Percentiles rank a stretch among this genome's conserved stretches.
These are phyloP conservation scores for Danielia reshetovae DNA, from an alignment of 805 yeast genomes.

Conservation along the genomic window DNA sequence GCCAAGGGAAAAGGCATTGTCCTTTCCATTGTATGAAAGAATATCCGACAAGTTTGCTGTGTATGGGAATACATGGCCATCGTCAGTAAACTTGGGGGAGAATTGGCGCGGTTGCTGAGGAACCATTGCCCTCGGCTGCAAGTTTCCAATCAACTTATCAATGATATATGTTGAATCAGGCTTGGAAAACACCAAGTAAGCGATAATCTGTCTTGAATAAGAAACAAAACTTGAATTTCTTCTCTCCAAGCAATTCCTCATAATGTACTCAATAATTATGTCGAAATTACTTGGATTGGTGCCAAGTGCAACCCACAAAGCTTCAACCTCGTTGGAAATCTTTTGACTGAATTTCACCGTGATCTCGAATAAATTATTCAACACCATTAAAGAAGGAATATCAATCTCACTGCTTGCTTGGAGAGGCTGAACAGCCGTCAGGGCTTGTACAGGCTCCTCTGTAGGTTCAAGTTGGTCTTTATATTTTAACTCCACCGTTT, in stretches of 20 bases:
- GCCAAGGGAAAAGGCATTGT: slow-evolving; percentile 78
- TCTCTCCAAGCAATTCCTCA: slow-evolving; percentile 62
- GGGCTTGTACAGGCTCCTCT: not conserved
- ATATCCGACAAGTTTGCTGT: slow-evolving; percentile 67
- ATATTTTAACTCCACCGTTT: slow-evolving; percentile 60
- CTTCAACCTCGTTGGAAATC: slow-evolving; percentile 85
- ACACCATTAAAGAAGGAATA: slow-evolving; percentile 54
- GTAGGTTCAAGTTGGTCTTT: slow-evolving; percentile 3
- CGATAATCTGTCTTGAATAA: slow-evolving; percentile 74
- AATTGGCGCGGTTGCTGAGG: slow-evolving; percentile 59
- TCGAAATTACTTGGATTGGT: slow-evolving; percentile 65
- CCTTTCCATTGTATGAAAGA: slow-evolving; percentile 52
- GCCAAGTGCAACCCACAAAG: slow-evolving; percentile 93
- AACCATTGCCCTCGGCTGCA: slow-evolving; percentile 87
- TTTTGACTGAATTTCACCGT: slow-evolving; percentile 72
- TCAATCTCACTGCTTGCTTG: slow-evolving; percentile 16
- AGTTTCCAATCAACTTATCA: slow-evolving; percentile 61
- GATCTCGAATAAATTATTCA: slow-evolving; percentile 78
- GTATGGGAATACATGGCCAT: slow-evolving; percentile 49
- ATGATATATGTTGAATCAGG: slow-evolving; percentile 45
- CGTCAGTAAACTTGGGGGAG: slow-evolving; percentile 22
- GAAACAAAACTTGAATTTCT: slow-evolving; percentile 74
- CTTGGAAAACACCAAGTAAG: slow-evolving; percentile 59
- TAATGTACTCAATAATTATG: slow-evolving; percentile 65
- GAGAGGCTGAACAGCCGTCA: slow-evolving; percentile 1